phyloP scores from a whole-genome alignment of 1,284 basidiomycete species.

The Ustilago vetiveriae region DNA sequence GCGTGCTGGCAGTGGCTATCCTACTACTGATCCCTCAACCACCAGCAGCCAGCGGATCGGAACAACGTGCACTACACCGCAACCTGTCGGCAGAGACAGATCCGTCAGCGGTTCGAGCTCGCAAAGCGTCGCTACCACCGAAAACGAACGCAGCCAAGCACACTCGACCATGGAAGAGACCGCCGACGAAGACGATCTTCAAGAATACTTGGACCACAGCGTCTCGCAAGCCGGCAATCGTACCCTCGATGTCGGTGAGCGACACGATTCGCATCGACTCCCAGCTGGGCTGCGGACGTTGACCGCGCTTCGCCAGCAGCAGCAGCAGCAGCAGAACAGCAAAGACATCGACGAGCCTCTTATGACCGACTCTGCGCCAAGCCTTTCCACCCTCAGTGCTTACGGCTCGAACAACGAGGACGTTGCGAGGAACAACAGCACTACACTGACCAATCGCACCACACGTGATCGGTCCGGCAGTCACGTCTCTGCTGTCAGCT shows the following conservation, averaged over 20 bases:
- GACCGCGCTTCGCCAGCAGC: constrained; percentile 33
- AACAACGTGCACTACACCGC: background rate
- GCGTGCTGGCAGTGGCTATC: constrained; percentile 2
- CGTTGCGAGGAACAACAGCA: background rate
- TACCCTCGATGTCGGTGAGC: constrained; percentile 31
- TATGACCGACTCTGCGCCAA: background rate
- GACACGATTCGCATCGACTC: constrained; percentile 26
- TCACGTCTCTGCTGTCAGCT: constrained; percentile 34
- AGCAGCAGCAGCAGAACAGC: constrained; percentile 13
- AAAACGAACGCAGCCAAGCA: constrained; percentile 22
- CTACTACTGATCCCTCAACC: too few relatives aligned
- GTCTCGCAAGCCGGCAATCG: constrained; percentile 9
- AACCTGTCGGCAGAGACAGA: constrained; percentile 10
- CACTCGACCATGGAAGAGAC: constrained; percentile 11
- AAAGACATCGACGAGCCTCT: constrained; percentile 9
- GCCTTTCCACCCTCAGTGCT: background rate
- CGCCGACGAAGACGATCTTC: constrained; percentile 34
- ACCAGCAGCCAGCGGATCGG: background rate
- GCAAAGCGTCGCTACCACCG: constrained; percentile 24
- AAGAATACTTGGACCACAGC: constrained; percentile 41
- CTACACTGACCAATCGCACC: background rate
- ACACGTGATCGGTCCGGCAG: constrained; percentile 47
- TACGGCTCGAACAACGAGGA: background rate
- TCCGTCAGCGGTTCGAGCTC: constrained; percentile 34
- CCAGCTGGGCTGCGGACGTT: constrained; percentile 30